A percentile compares a stretch with the other conserved stretches of the same genome.
These are phyloP conservation scores for Cryptococcus wingfieldii DNA, from an alignment of 1,284 basidiomycete genomes.

Conservation along the genomic window DNA sequence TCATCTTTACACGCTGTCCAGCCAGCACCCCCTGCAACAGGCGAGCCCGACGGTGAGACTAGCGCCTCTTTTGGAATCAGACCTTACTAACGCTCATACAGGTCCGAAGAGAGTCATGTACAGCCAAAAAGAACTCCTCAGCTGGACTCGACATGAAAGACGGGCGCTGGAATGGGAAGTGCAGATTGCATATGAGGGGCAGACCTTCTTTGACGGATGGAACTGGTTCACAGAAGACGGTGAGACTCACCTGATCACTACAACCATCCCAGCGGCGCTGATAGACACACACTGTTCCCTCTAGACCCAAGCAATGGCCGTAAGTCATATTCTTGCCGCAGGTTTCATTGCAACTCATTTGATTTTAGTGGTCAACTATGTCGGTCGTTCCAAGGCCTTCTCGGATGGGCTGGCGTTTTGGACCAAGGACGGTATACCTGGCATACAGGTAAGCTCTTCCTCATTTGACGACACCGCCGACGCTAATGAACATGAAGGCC, in stretches of 20 bases:
- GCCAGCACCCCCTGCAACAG: too few relatives aligned
- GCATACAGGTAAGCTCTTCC: conserved; percentile 30
- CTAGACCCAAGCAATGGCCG: conserved; percentile 42
- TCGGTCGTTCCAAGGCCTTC: conserved; percentile 22
- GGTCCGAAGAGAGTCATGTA: conserved; percentile 3
- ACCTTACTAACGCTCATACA: not conserved
- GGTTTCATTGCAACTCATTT: not conserved
- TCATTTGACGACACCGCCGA: not conserved
- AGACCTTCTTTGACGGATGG: conserved; percentile 46
- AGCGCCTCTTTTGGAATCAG: too few relatives aligned
- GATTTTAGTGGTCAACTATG: conserved; percentile 10
- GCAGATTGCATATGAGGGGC: conserved; percentile 37
- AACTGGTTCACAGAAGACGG: conserved; percentile 32
- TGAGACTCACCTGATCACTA: conserved; percentile 11
- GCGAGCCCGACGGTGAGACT: too few relatives aligned
- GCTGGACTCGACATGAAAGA: conserved; percentile 1
- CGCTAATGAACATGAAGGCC: conserved; percentile 16
- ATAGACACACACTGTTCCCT: not conserved
- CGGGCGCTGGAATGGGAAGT: conserved; percentile 16
- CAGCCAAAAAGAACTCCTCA: conserved; percentile 8
- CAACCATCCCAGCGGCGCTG: not conserved
- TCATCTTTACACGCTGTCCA: too few relatives aligned
- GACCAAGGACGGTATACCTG: conserved; percentile 28
- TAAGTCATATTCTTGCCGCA: conserved; percentile 17
- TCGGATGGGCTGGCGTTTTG: conserved; percentile 30